phyloP scores from a whole-genome alignment of 192 early-diverging fungal genomes.

The Coemansia furcata region DNA sequence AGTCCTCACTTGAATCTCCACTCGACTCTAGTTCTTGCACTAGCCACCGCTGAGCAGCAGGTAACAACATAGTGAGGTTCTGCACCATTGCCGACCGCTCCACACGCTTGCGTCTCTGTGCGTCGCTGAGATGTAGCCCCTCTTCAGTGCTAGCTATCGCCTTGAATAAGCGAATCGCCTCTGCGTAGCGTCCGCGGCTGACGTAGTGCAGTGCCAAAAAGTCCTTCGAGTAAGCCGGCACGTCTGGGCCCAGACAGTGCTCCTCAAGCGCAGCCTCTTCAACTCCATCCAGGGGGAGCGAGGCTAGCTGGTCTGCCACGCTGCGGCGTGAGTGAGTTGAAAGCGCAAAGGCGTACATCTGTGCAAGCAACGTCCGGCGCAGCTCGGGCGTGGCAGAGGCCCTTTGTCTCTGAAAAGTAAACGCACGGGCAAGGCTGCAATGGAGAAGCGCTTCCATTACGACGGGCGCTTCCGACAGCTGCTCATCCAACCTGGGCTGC shows the following conservation, averaged over 20 bases:
- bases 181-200: slow-evolving; percentile 39
- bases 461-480: slow-evolving; percentile 15
- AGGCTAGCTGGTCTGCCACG: slow-evolving; percentile 24
- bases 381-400: slow-evolving; percentile 10
- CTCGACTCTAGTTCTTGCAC: slow-evolving; percentile 24
- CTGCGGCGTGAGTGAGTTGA: slow-evolving; percentile 14
- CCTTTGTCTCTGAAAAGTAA: slow-evolving; percentile 39
- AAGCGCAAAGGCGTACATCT: slow-evolving; percentile 42
- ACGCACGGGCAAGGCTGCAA: slow-evolving; percentile 42
- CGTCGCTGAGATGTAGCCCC: slow-evolving; percentile 1
- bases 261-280: slow-evolving; percentile 34
- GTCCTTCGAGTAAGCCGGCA: slow-evolving; percentile 25
- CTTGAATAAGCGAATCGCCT: slow-evolving; percentile 43
- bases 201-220: slow-evolving; percentile 51
- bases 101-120: slow-evolving; percentile 27
- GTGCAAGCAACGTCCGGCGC: slow-evolving; percentile 34
- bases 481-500: slow-evolving; percentile 24
- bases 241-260: slow-evolving; percentile 17
- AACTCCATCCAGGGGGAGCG: slow-evolving; percentile 27
- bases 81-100: slow-evolving; percentile 37
- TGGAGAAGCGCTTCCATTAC: slow-evolving; percentile 41
- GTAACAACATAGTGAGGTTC: slow-evolving; percentile 41
- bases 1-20: not conserved
- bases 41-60: slow-evolving; percentile 35
- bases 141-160: slow-evolving; percentile 12